Conservation (phyloP, 1,284 basidiomycete genomes). For the Sporisorium sorghi region DNA sequence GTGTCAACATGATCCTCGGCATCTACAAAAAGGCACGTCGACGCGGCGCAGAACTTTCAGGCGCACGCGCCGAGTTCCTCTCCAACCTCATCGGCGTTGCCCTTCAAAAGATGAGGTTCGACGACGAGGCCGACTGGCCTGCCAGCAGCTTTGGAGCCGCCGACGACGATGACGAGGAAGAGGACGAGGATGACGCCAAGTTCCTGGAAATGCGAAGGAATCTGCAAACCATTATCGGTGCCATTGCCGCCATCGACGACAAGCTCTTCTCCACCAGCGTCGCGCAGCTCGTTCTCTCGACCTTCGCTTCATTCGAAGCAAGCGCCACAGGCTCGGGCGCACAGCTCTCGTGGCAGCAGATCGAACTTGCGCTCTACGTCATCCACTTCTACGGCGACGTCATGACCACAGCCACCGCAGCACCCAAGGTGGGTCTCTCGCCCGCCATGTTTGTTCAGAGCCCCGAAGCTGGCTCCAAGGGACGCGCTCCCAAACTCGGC, state of each 20-base stretch:
- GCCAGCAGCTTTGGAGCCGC: conserved; percentile 72
- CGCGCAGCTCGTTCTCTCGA: conserved; percentile 78
- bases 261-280: conserved; percentile 81
- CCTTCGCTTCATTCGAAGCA: conserved; percentile 76
- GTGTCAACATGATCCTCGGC: conserved; percentile 57
- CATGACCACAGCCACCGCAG: conserved; percentile 58
- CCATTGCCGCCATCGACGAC: conserved; percentile 82
- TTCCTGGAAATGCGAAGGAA: conserved; percentile 90
- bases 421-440: conserved; percentile 63
- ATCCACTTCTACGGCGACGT: conserved; percentile 91
- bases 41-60: conserved; percentile 43
- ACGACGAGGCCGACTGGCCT: conserved; percentile 84
- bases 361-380: conserved; percentile 90
- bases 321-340: conserved; percentile 71
- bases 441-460: conserved; percentile 64
- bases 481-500: conserved; percentile 54
- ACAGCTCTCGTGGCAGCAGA: conserved; percentile 87
- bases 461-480: conserved; percentile 55
- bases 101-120: conserved; percentile 78
- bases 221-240: conserved; percentile 83
- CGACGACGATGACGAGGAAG: conserved; percentile 75
- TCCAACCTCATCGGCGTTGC: conserved; percentile 82
- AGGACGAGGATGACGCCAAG: conserved; percentile 84
- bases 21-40: conserved; percentile 66
- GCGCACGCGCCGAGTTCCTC: conserved; percentile 74